A percentile compares a stretch with the other conserved stretches of the same genome.
Conservation (phyloP, 225 moss, liverwort and hornwort genomes). For the Antitrichia curtipendula region DNA sequence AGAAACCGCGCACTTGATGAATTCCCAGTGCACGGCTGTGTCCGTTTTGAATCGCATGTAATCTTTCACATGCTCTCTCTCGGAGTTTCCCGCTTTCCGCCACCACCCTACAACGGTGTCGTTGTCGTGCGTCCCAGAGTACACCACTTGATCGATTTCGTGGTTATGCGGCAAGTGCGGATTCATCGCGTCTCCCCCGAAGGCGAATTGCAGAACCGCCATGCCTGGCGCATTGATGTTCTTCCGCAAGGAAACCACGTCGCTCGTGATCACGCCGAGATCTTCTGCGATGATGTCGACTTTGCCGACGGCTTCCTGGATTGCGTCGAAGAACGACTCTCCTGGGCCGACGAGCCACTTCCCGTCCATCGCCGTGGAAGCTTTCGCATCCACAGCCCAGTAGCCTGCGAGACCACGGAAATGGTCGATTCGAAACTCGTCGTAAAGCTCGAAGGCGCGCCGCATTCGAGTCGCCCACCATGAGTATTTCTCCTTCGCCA, state of each 20-base stretch:
- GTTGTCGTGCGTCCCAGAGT: constrained; percentile 86
- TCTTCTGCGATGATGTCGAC: constrained; percentile 94
- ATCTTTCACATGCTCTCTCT: constrained; percentile 5
- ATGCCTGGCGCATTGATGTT: constrained; percentile 74
- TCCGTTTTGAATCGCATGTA: constrained; percentile 32
- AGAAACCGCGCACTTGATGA: constrained; percentile 43
- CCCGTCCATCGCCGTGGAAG: constrained; percentile 53
- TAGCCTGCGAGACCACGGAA: constrained; percentile 88
- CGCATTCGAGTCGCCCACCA: constrained; percentile 87
- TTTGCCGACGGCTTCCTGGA: constrained; percentile 69
- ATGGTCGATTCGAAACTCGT: constrained; percentile 94
- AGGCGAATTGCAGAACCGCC: constrained; percentile 83
- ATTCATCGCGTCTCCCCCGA: constrained; percentile 24
- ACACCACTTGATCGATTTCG: constrained; percentile 72
- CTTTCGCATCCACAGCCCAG: constrained; percentile 57
- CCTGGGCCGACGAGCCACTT: constrained; percentile 73
- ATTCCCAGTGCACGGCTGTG: constrained; percentile 31
- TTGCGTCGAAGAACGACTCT: constrained; percentile 50
- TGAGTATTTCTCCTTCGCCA: constrained; percentile 63
- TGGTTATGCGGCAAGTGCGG: constrained; percentile 80
- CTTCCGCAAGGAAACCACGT: constrained; percentile 69
- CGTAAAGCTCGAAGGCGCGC: constrained; percentile 86
- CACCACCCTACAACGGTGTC: constrained; percentile 54
- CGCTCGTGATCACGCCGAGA: constrained; percentile 65
- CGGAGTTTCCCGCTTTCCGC: not conserved